Conservation (phyloP, 208 protist genomes). For the Endotrypanum monterogeii region DNA sequence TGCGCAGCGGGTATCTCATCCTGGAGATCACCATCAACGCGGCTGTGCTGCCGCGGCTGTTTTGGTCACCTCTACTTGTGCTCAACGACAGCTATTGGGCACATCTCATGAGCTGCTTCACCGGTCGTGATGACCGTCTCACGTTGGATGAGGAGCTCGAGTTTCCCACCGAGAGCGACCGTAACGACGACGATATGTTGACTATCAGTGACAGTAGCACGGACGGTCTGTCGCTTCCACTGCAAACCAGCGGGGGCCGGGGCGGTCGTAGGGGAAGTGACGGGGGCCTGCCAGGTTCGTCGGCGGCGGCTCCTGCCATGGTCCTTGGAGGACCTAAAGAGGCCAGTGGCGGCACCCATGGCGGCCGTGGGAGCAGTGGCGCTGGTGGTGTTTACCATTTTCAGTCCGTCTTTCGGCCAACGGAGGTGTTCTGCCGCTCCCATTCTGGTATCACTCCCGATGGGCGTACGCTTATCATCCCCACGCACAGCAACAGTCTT, state of each 20-base stretch:
- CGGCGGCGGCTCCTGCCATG: neutral
- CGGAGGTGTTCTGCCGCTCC: constrained; percentile 63
- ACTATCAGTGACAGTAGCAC: constrained; percentile 3
- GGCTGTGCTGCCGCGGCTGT: constrained; percentile 26
- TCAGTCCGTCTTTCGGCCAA: constrained; percentile 53
- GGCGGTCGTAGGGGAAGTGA: neutral
- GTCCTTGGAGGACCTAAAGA: neutral
- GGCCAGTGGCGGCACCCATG: constrained; percentile 2
- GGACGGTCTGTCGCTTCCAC: neutral
- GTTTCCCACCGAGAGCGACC: neutral
- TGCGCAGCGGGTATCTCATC: constrained; percentile 69
- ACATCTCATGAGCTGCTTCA: constrained; percentile 64
- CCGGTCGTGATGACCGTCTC: constrained; percentile 50
- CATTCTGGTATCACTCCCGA: constrained; percentile 61
- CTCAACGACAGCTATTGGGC: constrained; percentile 42
- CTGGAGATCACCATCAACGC: constrained; percentile 57
- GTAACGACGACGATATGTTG: constrained; percentile 1
- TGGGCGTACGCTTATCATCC: constrained; percentile 66
- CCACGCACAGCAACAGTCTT: constrained; percentile 54
- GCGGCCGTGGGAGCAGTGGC: constrained; percentile 1
- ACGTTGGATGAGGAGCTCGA: constrained; percentile 17
- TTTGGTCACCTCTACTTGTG: constrained; percentile 33
- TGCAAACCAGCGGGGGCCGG: neutral
- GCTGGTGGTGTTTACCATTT: constrained; percentile 36
- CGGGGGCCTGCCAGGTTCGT: neutral